phyloP scores from a whole-genome alignment of 2,329 filamentous ascomycete species.

The Phialocephala sp. region DNA sequence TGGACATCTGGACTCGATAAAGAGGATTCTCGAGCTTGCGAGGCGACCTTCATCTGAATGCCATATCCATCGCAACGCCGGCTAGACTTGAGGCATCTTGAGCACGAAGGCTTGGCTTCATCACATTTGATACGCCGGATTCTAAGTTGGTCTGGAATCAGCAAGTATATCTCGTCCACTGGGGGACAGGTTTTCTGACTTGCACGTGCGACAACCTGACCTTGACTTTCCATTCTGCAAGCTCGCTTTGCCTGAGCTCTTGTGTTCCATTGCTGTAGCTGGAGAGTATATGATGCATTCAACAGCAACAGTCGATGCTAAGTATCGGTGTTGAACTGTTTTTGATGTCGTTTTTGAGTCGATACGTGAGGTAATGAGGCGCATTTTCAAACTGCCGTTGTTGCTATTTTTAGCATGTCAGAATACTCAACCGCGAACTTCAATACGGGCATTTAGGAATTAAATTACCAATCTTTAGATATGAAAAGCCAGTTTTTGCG shows the following conservation, averaged over 20 bases:
- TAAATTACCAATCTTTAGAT: too few relatives aligned
- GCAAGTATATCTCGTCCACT: neutral
- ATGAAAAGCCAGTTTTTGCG: neutral
- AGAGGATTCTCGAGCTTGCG: conserved; percentile 3
- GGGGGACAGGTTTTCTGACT: neutral
- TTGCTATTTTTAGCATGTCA: neutral
- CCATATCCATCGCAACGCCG: conserved; percentile 25
- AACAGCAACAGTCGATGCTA: neutral
- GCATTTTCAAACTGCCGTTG: neutral
- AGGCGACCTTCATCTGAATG: neutral
- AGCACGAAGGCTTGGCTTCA: conserved; percentile 30
- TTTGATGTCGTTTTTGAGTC: neutral
- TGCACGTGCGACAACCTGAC: conserved; percentile 29
- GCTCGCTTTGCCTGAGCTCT: neutral
- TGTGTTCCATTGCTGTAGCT: neutral
- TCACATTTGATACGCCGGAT: conserved; percentile 33
- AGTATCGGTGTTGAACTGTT: neutral
- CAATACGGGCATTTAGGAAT: too few relatives aligned
- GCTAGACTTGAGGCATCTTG: conserved; percentile 22
- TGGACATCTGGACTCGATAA: conserved; percentile 9
- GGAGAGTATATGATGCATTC: neutral
- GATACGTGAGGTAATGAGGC: neutral
- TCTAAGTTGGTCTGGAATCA: neutral
- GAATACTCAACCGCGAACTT: too few relatives aligned
- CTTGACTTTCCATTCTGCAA: conserved; percentile 2